Percentiles rank a stretch among this genome's conserved stretches.
Conservation (phyloP, 2,329 filamentous ascomycete species). For the Trichoderma sp. region DNA sequence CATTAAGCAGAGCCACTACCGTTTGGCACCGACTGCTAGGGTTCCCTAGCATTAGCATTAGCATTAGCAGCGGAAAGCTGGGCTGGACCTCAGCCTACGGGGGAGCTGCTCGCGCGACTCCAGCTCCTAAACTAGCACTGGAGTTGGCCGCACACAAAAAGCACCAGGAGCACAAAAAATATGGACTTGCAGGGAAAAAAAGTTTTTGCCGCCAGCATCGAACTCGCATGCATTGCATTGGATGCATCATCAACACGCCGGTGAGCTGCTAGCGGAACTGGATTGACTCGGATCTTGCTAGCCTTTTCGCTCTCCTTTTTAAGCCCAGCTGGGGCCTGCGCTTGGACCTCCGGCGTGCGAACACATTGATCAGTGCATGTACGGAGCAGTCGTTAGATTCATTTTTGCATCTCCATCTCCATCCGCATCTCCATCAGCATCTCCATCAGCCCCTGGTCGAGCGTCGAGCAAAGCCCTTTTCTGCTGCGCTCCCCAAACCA, state of each 20-base stretch:
- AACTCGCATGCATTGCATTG: neutral
- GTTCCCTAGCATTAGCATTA: neutral
- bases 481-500: slow-evolving; percentile 7
- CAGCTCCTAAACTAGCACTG: neutral
- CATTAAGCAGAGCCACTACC: neutral
- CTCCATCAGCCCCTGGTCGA: slow-evolving; percentile 8
- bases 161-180: neutral
- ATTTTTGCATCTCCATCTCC: neutral
- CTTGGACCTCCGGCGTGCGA: neutral
- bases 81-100: neutral
- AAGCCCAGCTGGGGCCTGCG: neutral
- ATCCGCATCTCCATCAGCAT: neutral
- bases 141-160: slow-evolving; percentile 1
- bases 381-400: neutral
- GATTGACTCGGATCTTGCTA: neutral
- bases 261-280: neutral
- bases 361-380: neutral
- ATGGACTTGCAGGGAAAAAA: neutral
- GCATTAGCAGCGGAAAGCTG: neutral
- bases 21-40: neutral
- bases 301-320: neutral
- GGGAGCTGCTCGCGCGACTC: neutral
- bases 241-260: slow-evolving; percentile 2
- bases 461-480: slow-evolving; percentile 7
- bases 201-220: slow-evolving; percentile 11